Base-by-base conservation (phyloP, 495 filamentous ascomycete species). In the Penicillium soppii region DNA sequence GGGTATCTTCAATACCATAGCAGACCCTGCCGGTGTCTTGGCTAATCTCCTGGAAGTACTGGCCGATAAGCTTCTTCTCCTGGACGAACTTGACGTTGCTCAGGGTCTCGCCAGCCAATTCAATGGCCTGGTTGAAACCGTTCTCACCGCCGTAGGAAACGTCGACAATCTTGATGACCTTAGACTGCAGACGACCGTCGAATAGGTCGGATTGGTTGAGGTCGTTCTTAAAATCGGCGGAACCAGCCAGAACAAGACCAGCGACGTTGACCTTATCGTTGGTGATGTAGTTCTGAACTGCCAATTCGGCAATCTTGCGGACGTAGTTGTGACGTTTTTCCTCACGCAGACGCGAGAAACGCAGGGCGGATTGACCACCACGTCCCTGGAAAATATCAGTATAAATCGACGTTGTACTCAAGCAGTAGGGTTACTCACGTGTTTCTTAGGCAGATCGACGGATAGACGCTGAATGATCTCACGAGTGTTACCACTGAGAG, bases 281-380 rank as follows among this genome's bases (percentile, higher is more conserved):
- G 55, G 91, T 95, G 71, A 98, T 97, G 68, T 91, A 98, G 69
- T 96, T 96, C 73, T 98, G 94, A 20, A 97, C 94, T 32, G 94
- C 94, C 73, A 95, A 73, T 67, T 98, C 94, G 57, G 95, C 91
- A 32, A 98, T 95, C 72, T 98, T 98, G 55, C 94, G 89, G 56
- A 98, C 95, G 61, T 98, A 98, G 75, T 97, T 98, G 84, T 98
- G 94, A 54, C 94, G 91, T 75, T 98, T 98, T 72, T 98, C 94
- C 69, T 98, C 94, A 76, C 94, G 83, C n/a, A 97, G 85, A 89
- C 94, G 94, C 47, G 94, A 89, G 71, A 98, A 98, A 89, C 94
- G 95, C 61, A 98, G 81, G 26, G 94, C 94, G 54, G 95, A 97
- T 78, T 98, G 95, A 74, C 94, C 94, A 87, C 94, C 94, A 86